Evolutionary conservation across 371 early-diverging fungal species (phyloP), one percentile per base, ranked within the genome.

Genomic region (Syncephalastrum racemosum): DNA sequence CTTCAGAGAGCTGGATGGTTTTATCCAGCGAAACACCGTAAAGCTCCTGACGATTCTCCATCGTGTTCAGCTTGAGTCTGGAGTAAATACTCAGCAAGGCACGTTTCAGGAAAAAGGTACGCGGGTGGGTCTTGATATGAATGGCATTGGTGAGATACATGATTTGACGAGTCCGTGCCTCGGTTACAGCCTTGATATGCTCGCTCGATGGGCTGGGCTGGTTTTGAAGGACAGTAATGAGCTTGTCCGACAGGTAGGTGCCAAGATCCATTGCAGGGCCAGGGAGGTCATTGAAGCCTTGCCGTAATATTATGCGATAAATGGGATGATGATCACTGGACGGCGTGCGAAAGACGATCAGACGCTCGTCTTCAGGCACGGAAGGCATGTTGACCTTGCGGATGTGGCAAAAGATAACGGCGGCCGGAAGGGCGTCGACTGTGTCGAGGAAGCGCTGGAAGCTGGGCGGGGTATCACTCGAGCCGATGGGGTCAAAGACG

Each of bases 401-500:
- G 19, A 68, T 47, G n/a, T 61, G 65, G 19, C 71, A 64, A 50
- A 74, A 74, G 40, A 74, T 59, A 0, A 59, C 58, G n/a, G 61
- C 62, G 27, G 71, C 47, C 3, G 68, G 75, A 0, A 66, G 53
- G 5, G 66, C 55, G 4, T 63, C 41, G n/a, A 70, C 60, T 4
- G 52, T 58, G 1, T 54, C 48, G 4, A 59, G 51, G 42, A 70
- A 57, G 15, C 70, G 75, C 23, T 55, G 46, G 53, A 63, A 68
- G 4, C 55, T 62, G 6, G 64, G 40, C 7, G 75, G 75, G 15
- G 66, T 48, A 53, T 62, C 64, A 50, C 10, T 31, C 23, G 59
- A 59, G 2, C 60, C 67, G 16, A 57, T 59, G 4, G 62, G 62
- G 46, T 61, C 63, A 57, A 68, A 74, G 31, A 74, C 63, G 23